Base-by-base conservation (phyloP, 208 protist genomes). In the Crithidia expoeki region DNA sequence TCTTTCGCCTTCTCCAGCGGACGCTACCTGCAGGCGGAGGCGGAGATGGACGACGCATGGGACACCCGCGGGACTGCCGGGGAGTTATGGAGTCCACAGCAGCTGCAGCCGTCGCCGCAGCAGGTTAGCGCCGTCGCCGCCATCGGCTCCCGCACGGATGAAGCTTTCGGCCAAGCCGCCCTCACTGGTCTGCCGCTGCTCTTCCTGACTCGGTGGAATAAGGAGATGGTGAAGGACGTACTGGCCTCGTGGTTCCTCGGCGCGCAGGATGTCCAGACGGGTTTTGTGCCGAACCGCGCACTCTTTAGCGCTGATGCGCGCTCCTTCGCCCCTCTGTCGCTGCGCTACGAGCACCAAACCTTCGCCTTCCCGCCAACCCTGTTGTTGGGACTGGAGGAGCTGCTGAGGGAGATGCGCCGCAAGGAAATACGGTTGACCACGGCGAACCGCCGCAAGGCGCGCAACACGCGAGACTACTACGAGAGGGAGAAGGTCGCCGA, bases 201-300 rank as follows among this genome's bases (percentile, higher is more conserved):
- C 28, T 90, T 91, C 55, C 62, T 93, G 21, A 63, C 79, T 47
- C 73, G 84, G 12, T 95, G 86, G 85, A 93, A 95, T 68, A 90
- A 88, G 64, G 85, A 95, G 74, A 63, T 93, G 59, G 80, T 68
- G 56, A 95, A 93, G 77, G 84, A 93, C 57, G 59, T 85, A 27
- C 61, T 95, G 10, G 81, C 83, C 6, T 85, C 82, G 34, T 95
- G 90, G 90, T 58, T 95, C 32, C 53, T 95, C 5, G 84, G 73
- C 17, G 69, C 86, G 44, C 85, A 91, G 73, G 79, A 93, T 62
- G 58, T 63, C 14, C 66, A 14, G 19, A 93, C 76, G 21, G 90
- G 90, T 28, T 95, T 93, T 70, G 44, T 95, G 46, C 90, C 90
- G 4, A 78, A 59, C 30, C 68, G 67, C 46, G 76, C 85, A 7